Evolutionary conservation across 2,329 filamentous ascomycete species (phyloP).

Genomic region (Echinosphaeria canescens): DNA sequence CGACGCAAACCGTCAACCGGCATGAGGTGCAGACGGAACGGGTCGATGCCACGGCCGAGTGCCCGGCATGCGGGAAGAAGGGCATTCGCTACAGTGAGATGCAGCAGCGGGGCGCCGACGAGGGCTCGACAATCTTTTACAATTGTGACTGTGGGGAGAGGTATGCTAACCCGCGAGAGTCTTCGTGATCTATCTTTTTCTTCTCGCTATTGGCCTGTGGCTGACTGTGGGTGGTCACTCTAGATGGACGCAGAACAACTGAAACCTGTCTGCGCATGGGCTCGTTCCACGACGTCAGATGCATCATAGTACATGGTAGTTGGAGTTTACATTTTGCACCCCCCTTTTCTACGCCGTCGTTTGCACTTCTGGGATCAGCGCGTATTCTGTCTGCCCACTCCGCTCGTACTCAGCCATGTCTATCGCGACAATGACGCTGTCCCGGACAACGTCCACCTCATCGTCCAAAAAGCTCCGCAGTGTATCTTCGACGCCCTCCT

Average conservation of each 20-base stretch:
- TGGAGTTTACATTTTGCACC: too few species aligned
- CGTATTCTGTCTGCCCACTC: slow-evolving; percentile 75
- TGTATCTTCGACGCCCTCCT: slow-evolving; percentile 77
- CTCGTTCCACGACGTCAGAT: too few species aligned
- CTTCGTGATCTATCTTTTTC: neutral
- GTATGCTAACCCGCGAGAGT: slow-evolving; percentile 23
- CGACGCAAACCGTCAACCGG: slow-evolving; percentile 59
- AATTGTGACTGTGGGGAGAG: slow-evolving; percentile 72
- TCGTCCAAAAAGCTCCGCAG: slow-evolving; percentile 73
- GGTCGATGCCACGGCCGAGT: slow-evolving; percentile 47
- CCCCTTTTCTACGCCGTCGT: slow-evolving; percentile 12
- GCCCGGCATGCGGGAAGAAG: slow-evolving; percentile 58
- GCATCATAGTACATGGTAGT: too few species aligned
- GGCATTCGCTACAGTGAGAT: slow-evolving; percentile 73
- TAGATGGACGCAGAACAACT: slow-evolving; percentile 9
- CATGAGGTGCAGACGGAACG: slow-evolving; percentile 49
- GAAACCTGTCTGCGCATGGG: too few species aligned
- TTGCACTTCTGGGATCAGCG: slow-evolving; percentile 51
- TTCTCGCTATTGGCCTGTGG: neutral
- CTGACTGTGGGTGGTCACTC: slow-evolving; percentile 3
- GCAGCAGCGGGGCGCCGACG: slow-evolving; percentile 80
- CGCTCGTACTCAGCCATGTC: slow-evolving; percentile 98
- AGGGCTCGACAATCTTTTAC: slow-evolving; percentile 86
- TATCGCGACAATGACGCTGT: slow-evolving; percentile 85
- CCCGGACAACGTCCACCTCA: slow-evolving; percentile 78